phyloP scores from a whole-genome alignment of 179 eudicot genomes.

The Heliamphora ciliata region DNA sequence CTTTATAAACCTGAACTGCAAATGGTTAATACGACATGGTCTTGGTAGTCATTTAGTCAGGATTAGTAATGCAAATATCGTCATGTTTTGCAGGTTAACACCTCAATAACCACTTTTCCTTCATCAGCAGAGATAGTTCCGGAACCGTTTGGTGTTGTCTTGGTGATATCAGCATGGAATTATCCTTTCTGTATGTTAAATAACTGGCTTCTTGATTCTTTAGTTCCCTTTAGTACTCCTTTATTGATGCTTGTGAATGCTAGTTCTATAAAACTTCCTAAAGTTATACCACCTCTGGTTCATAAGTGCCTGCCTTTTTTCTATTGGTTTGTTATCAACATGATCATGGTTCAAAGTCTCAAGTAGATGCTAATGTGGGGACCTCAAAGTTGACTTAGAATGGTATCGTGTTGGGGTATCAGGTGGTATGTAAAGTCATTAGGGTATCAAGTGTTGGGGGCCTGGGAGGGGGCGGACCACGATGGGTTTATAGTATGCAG shows the following conservation, averaged over 20 bases:
- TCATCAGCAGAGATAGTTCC: constrained; percentile 70
- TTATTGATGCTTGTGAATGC: too few species aligned
- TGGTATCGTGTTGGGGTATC: background rate
- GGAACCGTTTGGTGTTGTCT: constrained; percentile 70
- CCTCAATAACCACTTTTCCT: constrained; percentile 48
- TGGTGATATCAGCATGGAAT: constrained; percentile 88
- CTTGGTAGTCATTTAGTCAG: background rate
- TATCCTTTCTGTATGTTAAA: constrained; percentile 66
- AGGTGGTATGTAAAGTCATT: background rate
- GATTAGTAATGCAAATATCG: background rate
- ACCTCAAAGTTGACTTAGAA: background rate
- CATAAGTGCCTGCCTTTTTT: background rate
- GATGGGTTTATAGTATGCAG: too few species aligned
- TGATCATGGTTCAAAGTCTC: background rate
- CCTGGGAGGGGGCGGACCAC: too few species aligned
- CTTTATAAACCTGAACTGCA: background rate
- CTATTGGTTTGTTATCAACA: background rate
- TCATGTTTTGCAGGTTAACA: constrained; percentile 47
- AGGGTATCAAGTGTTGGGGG: too few species aligned
- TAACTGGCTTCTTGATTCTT: background rate
- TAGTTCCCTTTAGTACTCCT: background rate
- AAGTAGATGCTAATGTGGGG: too few species aligned
- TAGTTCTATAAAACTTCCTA: too few species aligned
- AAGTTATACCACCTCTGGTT: background rate
- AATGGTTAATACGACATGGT: background rate